Evolutionary conservation across 768 basidiomycete species (phyloP), one percentile per base, ranked within the genome.

Genomic region (Russula virescens): DNA sequence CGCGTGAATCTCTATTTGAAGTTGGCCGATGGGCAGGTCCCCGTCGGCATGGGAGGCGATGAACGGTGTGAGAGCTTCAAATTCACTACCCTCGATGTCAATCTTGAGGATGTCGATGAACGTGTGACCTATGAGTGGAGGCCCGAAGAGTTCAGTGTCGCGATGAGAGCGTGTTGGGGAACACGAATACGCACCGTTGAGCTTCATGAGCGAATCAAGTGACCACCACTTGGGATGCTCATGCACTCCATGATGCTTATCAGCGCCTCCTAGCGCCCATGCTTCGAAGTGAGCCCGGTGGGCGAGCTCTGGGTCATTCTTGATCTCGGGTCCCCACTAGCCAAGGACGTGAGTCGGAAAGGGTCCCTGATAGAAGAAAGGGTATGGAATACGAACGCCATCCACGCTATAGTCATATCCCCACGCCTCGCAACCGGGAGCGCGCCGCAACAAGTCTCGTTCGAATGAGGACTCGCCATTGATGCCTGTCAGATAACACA

Each of bases 31-130:
- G 8, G 88, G 88, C 2, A 89, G 72, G 0, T 38, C 51, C 9
- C 18, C 58, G 2, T 60, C 9, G 2, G 43, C 35, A 28, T 40
- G 84, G 13, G 78, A 75, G 3, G 2, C 71, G 48, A 85, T 68
- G 49, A 85, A 71, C 2, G 78, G 68, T 0, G 75, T 73, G 5
- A 89, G 73, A 1, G 83, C 81, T 50, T 84, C 80, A 71, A 84
- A 89, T 68, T 89, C 88, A 71, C 78, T 78, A 38, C 83, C 80
- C 68, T 89, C 88, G 25, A 87, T 80, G 71, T 89, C 88, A 59
- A 89, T 73, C 71, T 88, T 86, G 61, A 88, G 79, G 64, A 89
- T 79, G 66, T 89, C 88, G 57, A 89, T 84, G 67, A 84, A 83
- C 21, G 74, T 74, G 68, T 89, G 88, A 18, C 82, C 83, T 83